phyloP scores from a whole-genome alignment of 805 yeast species.

The Brettanomyces sp. region DNA sequence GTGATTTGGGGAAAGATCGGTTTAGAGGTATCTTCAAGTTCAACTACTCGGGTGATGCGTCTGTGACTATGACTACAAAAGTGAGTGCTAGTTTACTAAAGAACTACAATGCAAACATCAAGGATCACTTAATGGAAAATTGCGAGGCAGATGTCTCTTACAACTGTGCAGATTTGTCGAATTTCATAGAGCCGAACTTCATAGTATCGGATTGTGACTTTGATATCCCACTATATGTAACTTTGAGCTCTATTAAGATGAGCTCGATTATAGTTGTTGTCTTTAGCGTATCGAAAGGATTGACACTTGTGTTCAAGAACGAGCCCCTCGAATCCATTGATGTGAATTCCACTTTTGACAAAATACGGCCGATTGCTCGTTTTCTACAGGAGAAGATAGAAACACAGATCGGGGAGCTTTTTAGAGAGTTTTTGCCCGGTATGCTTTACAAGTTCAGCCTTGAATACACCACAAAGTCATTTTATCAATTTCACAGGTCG shows the following conservation, averaged over 20 bases:
- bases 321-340: conserved; percentile 80
- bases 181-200: conserved; percentile 60
- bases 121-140: conserved; percentile 22
- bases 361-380: conserved; percentile 73
- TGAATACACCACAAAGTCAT: conserved; percentile 41
- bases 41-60: conserved; percentile 67
- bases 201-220: conserved; percentile 57
- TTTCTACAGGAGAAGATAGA: conserved; percentile 79
- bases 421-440: conserved; percentile 77
- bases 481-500: conserved; percentile 29
- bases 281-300: conserved; percentile 70
- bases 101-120: conserved; percentile 37
- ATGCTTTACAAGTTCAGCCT: conserved; percentile 68
- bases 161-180: conserved; percentile 5
- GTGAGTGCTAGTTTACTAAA: conserved; percentile 80
- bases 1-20: conserved; percentile 67
- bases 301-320: conserved; percentile 79
- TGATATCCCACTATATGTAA: conserved; percentile 70
- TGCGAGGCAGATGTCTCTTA: not conserved
- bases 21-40: conserved; percentile 78
- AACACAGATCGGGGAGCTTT: conserved; percentile 66
- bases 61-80: conserved; percentile 63
- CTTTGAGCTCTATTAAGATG: conserved; percentile 59
- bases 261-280: conserved; percentile 81
- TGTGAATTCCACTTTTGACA: conserved; percentile 81